Evolutionary conservation across 2,329 filamentous ascomycete species (phyloP).

Genomic region (Aspergillus sp.): DNA sequence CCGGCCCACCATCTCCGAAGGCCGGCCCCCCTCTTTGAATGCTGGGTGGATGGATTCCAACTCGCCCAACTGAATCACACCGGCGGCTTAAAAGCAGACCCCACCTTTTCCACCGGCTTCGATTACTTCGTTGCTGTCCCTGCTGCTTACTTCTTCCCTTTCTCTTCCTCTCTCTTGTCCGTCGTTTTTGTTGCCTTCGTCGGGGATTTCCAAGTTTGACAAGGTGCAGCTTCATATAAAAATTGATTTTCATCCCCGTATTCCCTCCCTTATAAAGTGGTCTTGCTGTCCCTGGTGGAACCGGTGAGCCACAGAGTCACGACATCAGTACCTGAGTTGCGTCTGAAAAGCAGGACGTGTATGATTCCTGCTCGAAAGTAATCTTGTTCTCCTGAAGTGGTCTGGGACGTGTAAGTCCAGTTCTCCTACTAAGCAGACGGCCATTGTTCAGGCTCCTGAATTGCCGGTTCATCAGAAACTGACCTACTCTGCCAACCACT

Average conservation of each 20-base stretch:
- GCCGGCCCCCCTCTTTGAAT: not conserved
- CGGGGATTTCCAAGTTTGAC: not conserved
- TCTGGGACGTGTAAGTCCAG: not conserved
- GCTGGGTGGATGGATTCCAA: not conserved
- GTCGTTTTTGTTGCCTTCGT: not conserved
- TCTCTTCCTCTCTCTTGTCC: constrained; percentile 1
- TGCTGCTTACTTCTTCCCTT: constrained; percentile 61
- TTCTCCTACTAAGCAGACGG: not conserved
- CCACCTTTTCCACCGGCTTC: constrained; percentile 6
- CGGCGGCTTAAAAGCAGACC: constrained; percentile 6
- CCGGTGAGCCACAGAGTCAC: constrained; percentile 9
- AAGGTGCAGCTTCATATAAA: constrained; percentile 2
- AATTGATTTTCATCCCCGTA: not conserved
- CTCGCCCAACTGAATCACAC: not conserved
- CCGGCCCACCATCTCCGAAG: constrained; percentile 3
- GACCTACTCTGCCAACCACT: constrained; percentile 5
- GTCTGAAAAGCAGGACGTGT: not conserved
- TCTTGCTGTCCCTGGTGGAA: constrained; percentile 12
- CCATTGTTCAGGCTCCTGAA: not conserved
- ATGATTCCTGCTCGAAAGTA: not conserved
- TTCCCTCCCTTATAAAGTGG: not conserved
- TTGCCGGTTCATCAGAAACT: constrained; percentile 1
- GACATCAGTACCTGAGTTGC: not conserved
- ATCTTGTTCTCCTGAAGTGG: not conserved
- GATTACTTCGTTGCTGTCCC: constrained; percentile 30